phyloP scores from a whole-genome alignment of 2,329 filamentous ascomycete genomes.

The Botrytis tulipae region DNA sequence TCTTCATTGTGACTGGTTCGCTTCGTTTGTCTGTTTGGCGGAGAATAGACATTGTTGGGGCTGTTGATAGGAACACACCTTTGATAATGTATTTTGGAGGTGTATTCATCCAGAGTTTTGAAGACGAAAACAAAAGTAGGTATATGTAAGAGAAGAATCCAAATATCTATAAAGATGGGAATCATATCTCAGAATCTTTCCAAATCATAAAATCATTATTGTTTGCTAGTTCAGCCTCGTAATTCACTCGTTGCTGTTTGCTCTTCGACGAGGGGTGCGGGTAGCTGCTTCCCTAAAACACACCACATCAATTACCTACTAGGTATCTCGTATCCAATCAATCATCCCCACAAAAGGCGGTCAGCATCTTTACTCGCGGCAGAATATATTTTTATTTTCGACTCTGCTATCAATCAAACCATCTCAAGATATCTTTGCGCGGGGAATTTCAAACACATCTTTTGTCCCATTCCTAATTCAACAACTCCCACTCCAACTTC shows the following conservation, averaged over 20 bases:
- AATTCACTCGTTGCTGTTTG: neutral
- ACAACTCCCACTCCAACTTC: too few relatives aligned
- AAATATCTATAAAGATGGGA: too few relatives aligned
- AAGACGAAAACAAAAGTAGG: neutral
- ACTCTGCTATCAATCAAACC: neutral
- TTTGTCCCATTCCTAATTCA: neutral
- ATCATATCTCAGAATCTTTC: too few relatives aligned
- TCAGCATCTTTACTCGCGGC: neutral
- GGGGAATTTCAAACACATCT: neutral
- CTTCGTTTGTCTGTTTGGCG: neutral
- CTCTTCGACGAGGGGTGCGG: neutral
- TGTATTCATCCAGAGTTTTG: neutral
- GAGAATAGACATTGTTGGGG: neutral
- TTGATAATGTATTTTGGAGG: neutral
- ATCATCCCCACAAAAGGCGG: neutral
- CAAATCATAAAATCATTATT: neutral
- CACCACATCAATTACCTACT: neutral
- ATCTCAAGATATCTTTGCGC: neutral
- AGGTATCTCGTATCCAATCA: too few relatives aligned
- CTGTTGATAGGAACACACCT: neutral
- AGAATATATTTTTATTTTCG: conserved; percentile 19
- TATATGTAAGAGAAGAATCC: neutral
- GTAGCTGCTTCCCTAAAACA: neutral
- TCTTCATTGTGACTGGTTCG: neutral
- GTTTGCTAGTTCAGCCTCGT: neutral